Conservation (phyloP, 345 rosid species). For the Noccaea bulbosa region DNA sequence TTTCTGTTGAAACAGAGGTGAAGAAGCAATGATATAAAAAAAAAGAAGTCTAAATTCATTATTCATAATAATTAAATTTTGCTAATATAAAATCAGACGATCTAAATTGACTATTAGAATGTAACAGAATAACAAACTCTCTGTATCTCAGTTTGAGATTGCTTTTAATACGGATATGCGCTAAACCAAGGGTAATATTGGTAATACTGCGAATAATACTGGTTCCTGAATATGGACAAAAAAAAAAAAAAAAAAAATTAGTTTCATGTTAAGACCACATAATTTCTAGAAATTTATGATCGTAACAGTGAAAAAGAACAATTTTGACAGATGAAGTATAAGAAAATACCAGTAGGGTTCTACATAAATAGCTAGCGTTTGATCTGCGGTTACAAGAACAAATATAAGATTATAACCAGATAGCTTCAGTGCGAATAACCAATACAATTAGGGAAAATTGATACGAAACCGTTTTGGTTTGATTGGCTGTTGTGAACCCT, state of each 20-base stretch:
- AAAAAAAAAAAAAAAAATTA: background rate
- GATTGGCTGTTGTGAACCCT: slow-evolving; percentile 19
- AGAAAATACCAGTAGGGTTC: slow-evolving; percentile 10
- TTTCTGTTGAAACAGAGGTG: slow-evolving; percentile 12
- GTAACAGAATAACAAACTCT: slow-evolving; percentile 5
- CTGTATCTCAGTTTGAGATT: slow-evolving; percentile 8
- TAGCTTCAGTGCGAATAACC: background rate
- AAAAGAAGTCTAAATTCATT: background rate
- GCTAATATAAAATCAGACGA: background rate
- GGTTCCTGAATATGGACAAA: background rate
- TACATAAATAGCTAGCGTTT: background rate
- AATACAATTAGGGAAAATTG: background rate
- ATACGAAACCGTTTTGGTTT: slow-evolving; percentile 16
- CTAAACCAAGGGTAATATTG: background rate
- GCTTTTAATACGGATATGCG: background rate
- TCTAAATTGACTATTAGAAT: slow-evolving; percentile 1
- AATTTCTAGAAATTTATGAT: background rate
- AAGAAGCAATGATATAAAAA: slow-evolving; percentile 16
- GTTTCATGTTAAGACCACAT: background rate
- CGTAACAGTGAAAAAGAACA: background rate
- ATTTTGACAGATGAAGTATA: slow-evolving; percentile 12
- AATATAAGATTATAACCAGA: background rate
- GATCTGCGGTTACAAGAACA: slow-evolving; percentile 16
- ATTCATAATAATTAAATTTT: background rate
- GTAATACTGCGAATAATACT: background rate